Base-by-base conservation (phyloP, 805 yeast genomes). In the Wickerhamomyces rabaulensis region DNA sequence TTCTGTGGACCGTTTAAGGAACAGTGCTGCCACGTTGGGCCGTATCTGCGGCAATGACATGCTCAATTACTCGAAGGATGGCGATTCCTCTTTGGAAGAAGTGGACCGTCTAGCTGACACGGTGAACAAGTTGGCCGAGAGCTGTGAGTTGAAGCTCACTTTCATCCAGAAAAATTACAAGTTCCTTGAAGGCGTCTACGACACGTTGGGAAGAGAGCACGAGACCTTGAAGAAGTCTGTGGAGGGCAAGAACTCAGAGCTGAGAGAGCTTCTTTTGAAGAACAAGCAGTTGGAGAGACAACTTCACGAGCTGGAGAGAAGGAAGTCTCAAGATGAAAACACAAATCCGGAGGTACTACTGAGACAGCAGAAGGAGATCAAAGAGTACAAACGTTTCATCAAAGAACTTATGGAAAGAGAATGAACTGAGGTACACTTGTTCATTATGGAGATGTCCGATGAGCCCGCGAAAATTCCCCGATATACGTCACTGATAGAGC, bases 381-480 rank as follows among this genome's bases (percentile, higher is more conserved):
- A 40, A 20, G 57, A 56, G 41, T 58, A 58, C 44, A 56, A 53
- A 37, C 36, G 51, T 9, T 58, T 58, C 40, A 58, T 58, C 44
- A 55, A 50, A 39, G 56, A 56, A 40, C 41, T 57, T 23, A 54
- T 57, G 62, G 57, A 56, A 12, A 48, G 56, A 41, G 52, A 44
- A 16, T 42, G 36, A 33, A n/a, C 20, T 8, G 9, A 8, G 9
- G 20, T 25, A 7, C 9, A 25, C 27, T 25, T 25, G 10, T 25
- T 10, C 7, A 25, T 8, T 10, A 25, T 8, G 10, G 31, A 27
- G 31, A 10, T 10, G 5, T 27, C 6, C 7, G 36, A 33, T 33
- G 19, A 33, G 20, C 20, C 20, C 36, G 36, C 36, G 17, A 33
- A 33, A 17, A 33, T 33, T 33, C 20, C 20, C 20, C 13, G 17